phyloP scores from a whole-genome alignment of 495 filamentous ascomycete species.

The Letharia columbiana region DNA sequence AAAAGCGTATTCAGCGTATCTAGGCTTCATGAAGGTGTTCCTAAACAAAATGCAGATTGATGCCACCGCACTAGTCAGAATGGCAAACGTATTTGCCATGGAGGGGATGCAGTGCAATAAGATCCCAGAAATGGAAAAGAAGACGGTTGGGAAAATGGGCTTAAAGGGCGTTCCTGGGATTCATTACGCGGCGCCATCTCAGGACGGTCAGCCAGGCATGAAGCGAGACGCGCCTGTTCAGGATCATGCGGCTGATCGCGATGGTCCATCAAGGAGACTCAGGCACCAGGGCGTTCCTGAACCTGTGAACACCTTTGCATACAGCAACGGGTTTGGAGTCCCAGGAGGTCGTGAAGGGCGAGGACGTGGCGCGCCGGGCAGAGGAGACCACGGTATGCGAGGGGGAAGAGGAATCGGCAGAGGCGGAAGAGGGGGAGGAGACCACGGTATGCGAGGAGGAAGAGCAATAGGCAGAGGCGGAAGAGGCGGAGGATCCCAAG shows the following conservation, averaged over 20 bases:
- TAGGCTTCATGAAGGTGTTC: conserved; percentile 42
- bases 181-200: conserved; percentile 27
- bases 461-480: neutral
- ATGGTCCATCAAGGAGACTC: conserved; percentile 8
- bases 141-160: conserved; percentile 41
- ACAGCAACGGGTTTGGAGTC: neutral
- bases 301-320: neutral
- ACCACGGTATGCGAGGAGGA: conserved; percentile 3
- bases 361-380: neutral
- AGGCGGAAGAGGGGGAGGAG: neutral
- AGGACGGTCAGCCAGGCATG: neutral
- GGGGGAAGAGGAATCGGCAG: neutral
- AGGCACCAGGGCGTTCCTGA: conserved; percentile 11
- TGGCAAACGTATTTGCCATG: conserved; percentile 39
- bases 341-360: neutral
- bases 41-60: conserved; percentile 35
- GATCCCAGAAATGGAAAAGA: conserved; percentile 40
- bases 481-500: neutral
- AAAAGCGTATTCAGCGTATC: conserved; percentile 49
- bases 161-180: conserved; percentile 42
- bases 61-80: conserved; percentile 36
- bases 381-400: conserved; percentile 1
- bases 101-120: conserved; percentile 40
- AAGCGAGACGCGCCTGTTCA: neutral
- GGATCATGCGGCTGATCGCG: neutral